These are phyloP conservation scores for Fusarium abutilonis DNA, from an alignment of 2,329 filamentous ascomycete genomes.

Conservation along the genomic window DNA sequence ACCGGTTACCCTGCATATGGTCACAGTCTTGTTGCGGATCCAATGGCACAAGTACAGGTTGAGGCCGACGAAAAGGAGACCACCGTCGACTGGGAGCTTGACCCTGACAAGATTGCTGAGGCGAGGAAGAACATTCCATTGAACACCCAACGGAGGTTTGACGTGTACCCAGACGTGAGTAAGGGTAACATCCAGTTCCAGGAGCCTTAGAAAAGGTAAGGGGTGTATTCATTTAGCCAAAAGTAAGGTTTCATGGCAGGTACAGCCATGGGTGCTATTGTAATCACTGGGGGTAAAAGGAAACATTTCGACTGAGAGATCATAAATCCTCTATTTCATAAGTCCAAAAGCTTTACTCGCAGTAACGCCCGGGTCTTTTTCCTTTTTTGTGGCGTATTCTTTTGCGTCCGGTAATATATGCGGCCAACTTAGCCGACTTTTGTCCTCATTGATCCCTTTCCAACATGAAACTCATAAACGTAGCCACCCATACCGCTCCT, in stretches of 20 bases:
- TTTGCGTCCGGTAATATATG: conserved; percentile 34
- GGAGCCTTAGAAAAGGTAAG: conserved; percentile 40
- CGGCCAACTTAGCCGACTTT: conserved; percentile 32
- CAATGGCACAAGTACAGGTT: conserved; percentile 82
- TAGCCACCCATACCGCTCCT: conserved; percentile 22
- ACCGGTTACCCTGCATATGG: conserved; percentile 91
- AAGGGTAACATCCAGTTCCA: conserved; percentile 60
- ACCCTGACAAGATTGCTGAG: conserved; percentile 74
- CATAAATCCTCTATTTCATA: conserved; percentile 30
- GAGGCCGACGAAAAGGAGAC: conserved; percentile 83
- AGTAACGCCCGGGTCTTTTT: conserved; percentile 31
- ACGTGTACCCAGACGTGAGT: conserved; percentile 93
- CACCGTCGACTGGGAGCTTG: conserved; percentile 78
- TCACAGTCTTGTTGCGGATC: conserved; percentile 88
- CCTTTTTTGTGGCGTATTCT: conserved; percentile 11
- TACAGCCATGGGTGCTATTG: not conserved
- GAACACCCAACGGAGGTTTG: conserved; percentile 85
- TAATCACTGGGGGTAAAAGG: not conserved
- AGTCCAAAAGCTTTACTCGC: conserved; percentile 32
- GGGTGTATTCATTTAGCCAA: not conserved
- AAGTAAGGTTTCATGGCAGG: not conserved
- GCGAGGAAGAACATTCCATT: conserved; percentile 86
- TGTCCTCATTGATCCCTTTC: conserved; percentile 31
- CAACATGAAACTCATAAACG: conserved; percentile 39
- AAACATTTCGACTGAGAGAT: conserved; percentile 6